Evolutionary conservation across 139 green algal species (phyloP).

Genomic region (Mesotaenium endlicherianum): DNA sequence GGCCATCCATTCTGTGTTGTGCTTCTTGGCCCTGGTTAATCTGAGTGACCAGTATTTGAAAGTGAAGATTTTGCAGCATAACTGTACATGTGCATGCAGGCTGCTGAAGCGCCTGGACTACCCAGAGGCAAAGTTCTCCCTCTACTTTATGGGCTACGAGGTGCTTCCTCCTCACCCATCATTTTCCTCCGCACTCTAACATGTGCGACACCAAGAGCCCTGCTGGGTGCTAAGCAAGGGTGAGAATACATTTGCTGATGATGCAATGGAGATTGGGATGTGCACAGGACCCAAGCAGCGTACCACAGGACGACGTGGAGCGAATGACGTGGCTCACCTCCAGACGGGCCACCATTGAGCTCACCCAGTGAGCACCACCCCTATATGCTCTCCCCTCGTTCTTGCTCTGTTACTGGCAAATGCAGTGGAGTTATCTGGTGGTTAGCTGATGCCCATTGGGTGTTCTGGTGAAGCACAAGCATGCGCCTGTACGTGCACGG

Average conservation of each 20-base stretch:
- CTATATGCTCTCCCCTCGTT: too few species aligned
- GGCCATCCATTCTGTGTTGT: background rate
- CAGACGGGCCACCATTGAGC: slow-evolving; percentile 41
- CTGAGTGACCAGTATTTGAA: background rate
- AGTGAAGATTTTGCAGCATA: background rate
- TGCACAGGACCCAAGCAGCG: slow-evolving; percentile 37
- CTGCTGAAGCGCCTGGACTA: slow-evolving; percentile 55
- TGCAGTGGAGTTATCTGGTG: too few species aligned
- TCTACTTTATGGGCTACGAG: slow-evolving; percentile 58
- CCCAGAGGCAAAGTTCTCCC: slow-evolving; percentile 47
- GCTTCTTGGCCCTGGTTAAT: background rate
- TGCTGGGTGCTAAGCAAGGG: too few species aligned
- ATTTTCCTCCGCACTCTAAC: too few species aligned
- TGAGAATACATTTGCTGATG: too few species aligned
- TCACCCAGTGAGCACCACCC: slow-evolving; percentile 38
- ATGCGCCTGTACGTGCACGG: too few species aligned
- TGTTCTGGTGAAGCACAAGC: too few species aligned
- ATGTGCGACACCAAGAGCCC: too few species aligned
- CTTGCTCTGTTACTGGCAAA: too few species aligned
- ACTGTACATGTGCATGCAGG: slow-evolving; percentile 2
- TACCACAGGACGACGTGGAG: slow-evolving; percentile 37
- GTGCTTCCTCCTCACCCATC: too few species aligned
- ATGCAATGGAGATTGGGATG: too few species aligned
- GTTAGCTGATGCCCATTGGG: too few species aligned
- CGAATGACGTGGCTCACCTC: slow-evolving; percentile 43